Conservation (phyloP, 257 asterid species). For the Fraxinus quadrangulata region DNA sequence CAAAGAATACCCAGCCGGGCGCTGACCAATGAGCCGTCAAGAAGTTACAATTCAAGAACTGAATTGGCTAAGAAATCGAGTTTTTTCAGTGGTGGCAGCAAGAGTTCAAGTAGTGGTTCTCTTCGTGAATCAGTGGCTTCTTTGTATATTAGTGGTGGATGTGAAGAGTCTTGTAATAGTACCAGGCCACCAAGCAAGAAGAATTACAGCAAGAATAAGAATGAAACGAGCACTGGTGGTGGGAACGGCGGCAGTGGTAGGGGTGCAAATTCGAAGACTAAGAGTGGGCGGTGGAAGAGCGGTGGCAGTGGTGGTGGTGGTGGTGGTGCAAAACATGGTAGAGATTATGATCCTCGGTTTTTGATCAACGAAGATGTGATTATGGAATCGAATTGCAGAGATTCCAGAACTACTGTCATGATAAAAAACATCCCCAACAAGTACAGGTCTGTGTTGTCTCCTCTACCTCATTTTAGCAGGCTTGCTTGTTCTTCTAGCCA, state of each 20-base stretch:
- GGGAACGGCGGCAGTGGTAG: slow-evolving; percentile 8
- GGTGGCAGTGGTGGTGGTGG: slow-evolving; percentile 21
- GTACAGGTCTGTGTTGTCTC: slow-evolving; percentile 62
- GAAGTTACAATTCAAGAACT: slow-evolving; percentile 9
- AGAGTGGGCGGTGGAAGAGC: slow-evolving; percentile 45
- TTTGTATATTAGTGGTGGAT: slow-evolving; percentile 22
- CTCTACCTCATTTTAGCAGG: neutral
- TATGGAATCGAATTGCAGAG: slow-evolving; percentile 61
- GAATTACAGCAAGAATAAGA: slow-evolving; percentile 27
- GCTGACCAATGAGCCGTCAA: neutral
- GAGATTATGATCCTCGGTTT: slow-evolving; percentile 75
- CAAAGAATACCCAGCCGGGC: neutral
- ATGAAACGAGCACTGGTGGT: neutral
- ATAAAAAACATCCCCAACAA: slow-evolving; percentile 96
- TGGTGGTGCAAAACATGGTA: slow-evolving; percentile 35
- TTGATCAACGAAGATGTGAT: slow-evolving; percentile 65
- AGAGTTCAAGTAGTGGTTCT: slow-evolving; percentile 41
- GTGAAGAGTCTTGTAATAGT: slow-evolving; percentile 19
- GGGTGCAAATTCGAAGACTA: slow-evolving; percentile 1
- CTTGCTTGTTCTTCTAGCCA: slow-evolving; percentile 39
- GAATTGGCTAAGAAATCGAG: slow-evolving; percentile 33
- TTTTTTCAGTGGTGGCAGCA: slow-evolving; percentile 6
- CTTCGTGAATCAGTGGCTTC: slow-evolving; percentile 49
- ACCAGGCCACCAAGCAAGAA: slow-evolving; percentile 23
- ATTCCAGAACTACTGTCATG: slow-evolving; percentile 91